Evolutionary conservation across 352 stramenopile genomes (phyloP).

Genomic region (Phytopythium helicoides): DNA sequence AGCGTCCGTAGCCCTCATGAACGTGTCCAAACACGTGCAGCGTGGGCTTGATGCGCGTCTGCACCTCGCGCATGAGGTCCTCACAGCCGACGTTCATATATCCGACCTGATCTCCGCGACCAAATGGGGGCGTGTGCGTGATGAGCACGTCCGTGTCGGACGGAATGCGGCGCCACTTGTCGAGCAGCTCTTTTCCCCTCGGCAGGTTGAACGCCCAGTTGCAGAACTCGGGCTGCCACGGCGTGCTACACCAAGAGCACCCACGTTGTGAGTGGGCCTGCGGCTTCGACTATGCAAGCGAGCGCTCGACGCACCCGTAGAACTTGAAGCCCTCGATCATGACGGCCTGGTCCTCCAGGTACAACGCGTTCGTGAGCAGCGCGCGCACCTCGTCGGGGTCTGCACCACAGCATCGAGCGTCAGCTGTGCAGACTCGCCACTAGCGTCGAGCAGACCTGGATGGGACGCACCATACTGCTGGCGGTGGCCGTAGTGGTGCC

Average conservation of each 20-base stretch:
- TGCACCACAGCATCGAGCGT: constrained; percentile 7
- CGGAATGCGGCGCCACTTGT: constrained; percentile 54
- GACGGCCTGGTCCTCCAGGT: constrained; percentile 73
- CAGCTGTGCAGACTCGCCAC: not conserved
- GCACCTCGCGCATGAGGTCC: constrained; percentile 70
- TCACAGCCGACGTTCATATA: constrained; percentile 67
- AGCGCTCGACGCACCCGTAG: constrained; percentile 41
- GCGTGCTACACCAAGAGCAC: constrained; percentile 22
- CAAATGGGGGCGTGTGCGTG: constrained; percentile 85
- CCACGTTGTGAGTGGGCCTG: not conserved
- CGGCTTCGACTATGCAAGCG: constrained; percentile 5
- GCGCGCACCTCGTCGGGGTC: constrained; percentile 66
- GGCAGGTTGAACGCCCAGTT: constrained; percentile 81
- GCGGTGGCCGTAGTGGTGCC: constrained; percentile 68
- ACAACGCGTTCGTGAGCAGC: constrained; percentile 72
- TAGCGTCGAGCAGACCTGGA: not conserved
- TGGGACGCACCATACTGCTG: constrained; percentile 43
- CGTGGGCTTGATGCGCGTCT: constrained; percentile 57
- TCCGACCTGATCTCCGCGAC: constrained; percentile 63
- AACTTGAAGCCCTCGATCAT: constrained; percentile 72
- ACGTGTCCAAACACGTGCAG: constrained; percentile 92
- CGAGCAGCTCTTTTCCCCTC: constrained; percentile 33
- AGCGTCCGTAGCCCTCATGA: constrained; percentile 82
- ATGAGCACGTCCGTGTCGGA: constrained; percentile 81
- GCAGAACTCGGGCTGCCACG: constrained; percentile 84